Evolutionary conservation across 169 alveolate species (phyloP).

Genomic region (Ichthyophthirius multifiliis): DNA sequence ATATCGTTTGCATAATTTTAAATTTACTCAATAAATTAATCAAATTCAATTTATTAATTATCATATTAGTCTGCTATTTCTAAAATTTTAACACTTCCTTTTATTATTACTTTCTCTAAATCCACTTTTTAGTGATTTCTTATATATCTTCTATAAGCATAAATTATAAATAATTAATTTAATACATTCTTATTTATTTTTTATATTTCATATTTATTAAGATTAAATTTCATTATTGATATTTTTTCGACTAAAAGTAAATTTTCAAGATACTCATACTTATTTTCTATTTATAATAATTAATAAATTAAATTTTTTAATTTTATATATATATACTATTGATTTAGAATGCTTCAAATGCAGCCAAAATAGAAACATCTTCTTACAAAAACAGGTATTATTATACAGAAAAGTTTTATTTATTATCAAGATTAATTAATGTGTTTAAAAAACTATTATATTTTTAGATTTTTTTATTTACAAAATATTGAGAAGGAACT

Average conservation of each 20-base stretch:
- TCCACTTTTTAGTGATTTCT: not conserved
- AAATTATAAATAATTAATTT: not conserved
- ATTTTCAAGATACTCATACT: not conserved
- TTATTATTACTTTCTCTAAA: not conserved
- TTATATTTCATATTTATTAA: not conserved
- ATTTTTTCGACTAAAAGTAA: not conserved
- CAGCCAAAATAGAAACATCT: not conserved
- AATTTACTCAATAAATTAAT: not conserved
- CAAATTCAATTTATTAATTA: not conserved
- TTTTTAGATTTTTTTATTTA: not conserved
- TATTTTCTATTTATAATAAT: not conserved
- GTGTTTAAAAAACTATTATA: not conserved
- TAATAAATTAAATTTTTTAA: not conserved
- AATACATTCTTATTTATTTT: not conserved
- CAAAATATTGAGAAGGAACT: not conserved
- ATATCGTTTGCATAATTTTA: not conserved
- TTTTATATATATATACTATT: not conserved
- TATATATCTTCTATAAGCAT: constrained; percentile 2
- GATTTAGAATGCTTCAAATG: not conserved
- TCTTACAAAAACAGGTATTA: not conserved
- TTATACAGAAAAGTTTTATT: not conserved
- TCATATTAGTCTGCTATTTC: not conserved
- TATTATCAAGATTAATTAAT: not conserved
- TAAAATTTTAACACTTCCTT: not conserved
- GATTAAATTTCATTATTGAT: not conserved